Evolutionary conservation across 495 filamentous ascomycete genomes (phyloP).

Genomic region (Monascus purpureus): DNA sequence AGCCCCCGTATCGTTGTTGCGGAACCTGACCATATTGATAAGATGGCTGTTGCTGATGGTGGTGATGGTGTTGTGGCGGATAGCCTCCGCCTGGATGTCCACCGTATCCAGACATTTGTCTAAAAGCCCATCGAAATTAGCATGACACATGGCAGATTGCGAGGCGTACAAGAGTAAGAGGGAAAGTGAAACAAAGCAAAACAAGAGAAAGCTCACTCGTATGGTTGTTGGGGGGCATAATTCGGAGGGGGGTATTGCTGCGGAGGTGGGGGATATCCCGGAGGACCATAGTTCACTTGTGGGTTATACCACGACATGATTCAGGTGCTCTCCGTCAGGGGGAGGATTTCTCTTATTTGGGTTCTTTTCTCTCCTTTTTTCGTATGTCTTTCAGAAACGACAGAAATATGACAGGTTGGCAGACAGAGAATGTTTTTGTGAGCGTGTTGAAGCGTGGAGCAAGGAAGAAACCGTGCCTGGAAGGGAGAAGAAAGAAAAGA

Average conservation of each 20-base stretch:
- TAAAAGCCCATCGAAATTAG: no score
- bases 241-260: constrained; percentile 25
- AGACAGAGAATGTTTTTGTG: no score
- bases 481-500: no score
- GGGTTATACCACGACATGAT: constrained; percentile 41
- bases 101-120: constrained; percentile 23
- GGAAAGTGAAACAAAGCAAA: neutral
- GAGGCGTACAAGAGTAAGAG: neutral
- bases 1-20: constrained; percentile 24
- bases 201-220: constrained; percentile 12
- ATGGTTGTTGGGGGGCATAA: constrained; percentile 20
- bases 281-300: constrained; percentile 20
- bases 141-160: constrained; percentile 3
- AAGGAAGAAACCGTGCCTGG: no score
- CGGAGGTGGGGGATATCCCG: constrained; percentile 36
- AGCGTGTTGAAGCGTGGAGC: no score
- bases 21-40: constrained; percentile 33
- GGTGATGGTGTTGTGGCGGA: constrained; percentile 33
- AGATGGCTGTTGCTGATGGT: constrained; percentile 24
- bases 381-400: no score
- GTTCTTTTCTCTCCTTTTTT: no score
- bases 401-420: no score
- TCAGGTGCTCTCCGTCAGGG: no score
- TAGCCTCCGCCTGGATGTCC: constrained; percentile 37
- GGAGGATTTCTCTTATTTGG: no score